Evolutionary conservation across 805 yeast species (phyloP), one percentile per base, ranked within the genome.

Genomic region (Cyberlindnera samutprakarnensis): DNA sequence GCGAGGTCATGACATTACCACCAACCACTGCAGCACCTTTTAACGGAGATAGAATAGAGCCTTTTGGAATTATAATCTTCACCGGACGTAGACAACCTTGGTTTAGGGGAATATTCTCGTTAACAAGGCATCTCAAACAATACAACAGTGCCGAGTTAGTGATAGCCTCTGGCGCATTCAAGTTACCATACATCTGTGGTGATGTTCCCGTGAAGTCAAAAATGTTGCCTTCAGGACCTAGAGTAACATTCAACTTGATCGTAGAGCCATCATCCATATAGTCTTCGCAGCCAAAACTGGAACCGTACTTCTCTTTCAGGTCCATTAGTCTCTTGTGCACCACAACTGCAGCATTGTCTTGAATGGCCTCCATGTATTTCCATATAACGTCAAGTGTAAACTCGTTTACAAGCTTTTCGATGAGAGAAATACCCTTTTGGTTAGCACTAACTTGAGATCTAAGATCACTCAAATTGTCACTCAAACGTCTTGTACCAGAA

Each of bases 1-100:
- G 97, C 2, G 96, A 81, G 1, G 97, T 90, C 59, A 88, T 81
- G 7, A 90, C 97, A 54, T 90, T 90, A 7, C 96, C 96, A 27
- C 88, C 92, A 14, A 90, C 96, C 23, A 86, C 94, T 2, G 96
- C 98, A 28, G 94, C 90, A 12, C 83, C 90, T 23, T 70, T 70
- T 14, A 78, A 72, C 2, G 97, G 96, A 17, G 80, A 70, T 11
- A 92, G 61, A 12, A 82, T 58, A 4, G 81, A 72, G 8, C 71
- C 71, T 27, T 65, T 62, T 4, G 88, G 88, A 28, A 79, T 72
- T 3, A 58, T 59, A 18, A 90, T 75, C 7, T 74, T 62, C 31
- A 90, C 73, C 1, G 96, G 96, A 31, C 70, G 63, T 43, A 90
- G 64, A 54, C 96, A 90, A 7, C 98, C 97, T 53, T 87, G 94